phyloP scores from a whole-genome alignment of 331 rosid species.

The Arachis monticola region DNA sequence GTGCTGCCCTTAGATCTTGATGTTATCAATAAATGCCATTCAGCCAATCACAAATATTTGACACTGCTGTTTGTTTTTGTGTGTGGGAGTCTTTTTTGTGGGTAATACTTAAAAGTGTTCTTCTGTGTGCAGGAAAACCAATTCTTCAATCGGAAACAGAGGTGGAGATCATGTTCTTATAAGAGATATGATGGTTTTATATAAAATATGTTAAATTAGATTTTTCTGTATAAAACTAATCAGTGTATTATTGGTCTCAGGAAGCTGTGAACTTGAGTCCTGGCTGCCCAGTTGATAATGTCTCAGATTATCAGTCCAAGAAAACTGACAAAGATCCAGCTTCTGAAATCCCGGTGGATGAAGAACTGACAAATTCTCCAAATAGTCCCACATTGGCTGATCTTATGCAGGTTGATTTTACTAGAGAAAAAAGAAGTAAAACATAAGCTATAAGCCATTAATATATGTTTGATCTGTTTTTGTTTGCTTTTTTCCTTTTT shows the following conservation, averaged over 20 bases:
- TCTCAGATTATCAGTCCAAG: conserved; percentile 50
- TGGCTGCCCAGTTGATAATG: conserved; percentile 37
- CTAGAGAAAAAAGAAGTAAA: conserved; percentile 52
- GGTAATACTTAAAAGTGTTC: conserved; percentile 30
- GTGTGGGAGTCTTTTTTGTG: conserved; percentile 16
- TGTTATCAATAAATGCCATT: conserved; percentile 20
- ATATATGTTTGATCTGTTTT: background rate
- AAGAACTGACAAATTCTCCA: conserved; percentile 46
- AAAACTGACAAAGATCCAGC: conserved; percentile 43
- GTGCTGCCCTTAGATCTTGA: conserved; percentile 30
- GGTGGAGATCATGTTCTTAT: conserved; percentile 56
- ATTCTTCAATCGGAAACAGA: conserved; percentile 49
- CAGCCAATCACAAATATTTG: conserved; percentile 17
- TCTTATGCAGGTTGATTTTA: conserved; percentile 48
- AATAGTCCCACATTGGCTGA: conserved; percentile 53
- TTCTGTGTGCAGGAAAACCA: conserved; percentile 42
- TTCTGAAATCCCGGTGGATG: conserved; percentile 49
- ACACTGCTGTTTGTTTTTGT: background rate
- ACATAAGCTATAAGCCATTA: conserved; percentile 10
- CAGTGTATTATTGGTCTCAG: conserved; percentile 45
- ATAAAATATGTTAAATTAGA: conserved; percentile 19
- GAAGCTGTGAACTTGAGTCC: conserved; percentile 49
- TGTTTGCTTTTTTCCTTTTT: conserved; percentile 6
- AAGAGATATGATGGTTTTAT: conserved; percentile 29
- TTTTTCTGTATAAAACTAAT: background rate